phyloP scores from a whole-genome alignment of 768 basidiomycete genomes.

The Tricholoma bakamatsutake region DNA sequence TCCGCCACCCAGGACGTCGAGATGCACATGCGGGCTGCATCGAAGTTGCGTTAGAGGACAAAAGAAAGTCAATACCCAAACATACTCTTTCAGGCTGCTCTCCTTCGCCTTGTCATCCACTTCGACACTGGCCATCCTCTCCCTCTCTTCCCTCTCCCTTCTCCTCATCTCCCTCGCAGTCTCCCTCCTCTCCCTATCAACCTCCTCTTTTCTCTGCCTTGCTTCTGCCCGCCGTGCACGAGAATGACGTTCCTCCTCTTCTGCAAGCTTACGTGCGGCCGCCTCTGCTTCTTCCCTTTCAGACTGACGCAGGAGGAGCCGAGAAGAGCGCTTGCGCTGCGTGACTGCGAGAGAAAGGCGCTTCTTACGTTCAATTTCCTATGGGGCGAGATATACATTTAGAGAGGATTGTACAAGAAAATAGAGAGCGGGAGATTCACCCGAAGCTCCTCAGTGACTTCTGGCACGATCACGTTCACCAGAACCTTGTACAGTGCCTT shows the following conservation, averaged over 20 bases:
- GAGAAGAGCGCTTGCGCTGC: constrained; percentile 87
- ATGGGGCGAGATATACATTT: neutral
- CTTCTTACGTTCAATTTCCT: constrained; percentile 61
- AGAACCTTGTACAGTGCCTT: constrained; percentile 71
- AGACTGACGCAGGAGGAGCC: constrained; percentile 75
- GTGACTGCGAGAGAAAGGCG: constrained; percentile 69
- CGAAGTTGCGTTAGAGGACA: neutral
- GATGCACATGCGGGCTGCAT: constrained; percentile 2
- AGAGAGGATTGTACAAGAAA: constrained; percentile 5
- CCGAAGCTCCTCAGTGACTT: constrained; percentile 60
- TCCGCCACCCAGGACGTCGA: constrained; percentile 4
- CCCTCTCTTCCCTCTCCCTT: constrained; percentile 42
- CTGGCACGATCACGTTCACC: constrained; percentile 60
- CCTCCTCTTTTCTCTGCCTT: constrained; percentile 52
- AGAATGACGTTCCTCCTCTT: constrained; percentile 63
- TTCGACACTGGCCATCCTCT: constrained; percentile 18
- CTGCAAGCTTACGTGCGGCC: constrained; percentile 52
- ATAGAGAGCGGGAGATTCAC: constrained; percentile 31
- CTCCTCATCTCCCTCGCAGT: constrained; percentile 50
- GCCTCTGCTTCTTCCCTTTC: constrained; percentile 71
- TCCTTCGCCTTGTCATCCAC: constrained; percentile 9
- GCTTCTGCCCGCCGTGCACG: constrained; percentile 56
- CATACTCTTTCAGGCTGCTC: constrained; percentile 9
- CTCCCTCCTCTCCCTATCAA: constrained; percentile 48
- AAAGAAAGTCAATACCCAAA: neutral